phyloP scores from a whole-genome alignment of 2,329 filamentous ascomycete species.

The Aspergillus amoenus region DNA sequence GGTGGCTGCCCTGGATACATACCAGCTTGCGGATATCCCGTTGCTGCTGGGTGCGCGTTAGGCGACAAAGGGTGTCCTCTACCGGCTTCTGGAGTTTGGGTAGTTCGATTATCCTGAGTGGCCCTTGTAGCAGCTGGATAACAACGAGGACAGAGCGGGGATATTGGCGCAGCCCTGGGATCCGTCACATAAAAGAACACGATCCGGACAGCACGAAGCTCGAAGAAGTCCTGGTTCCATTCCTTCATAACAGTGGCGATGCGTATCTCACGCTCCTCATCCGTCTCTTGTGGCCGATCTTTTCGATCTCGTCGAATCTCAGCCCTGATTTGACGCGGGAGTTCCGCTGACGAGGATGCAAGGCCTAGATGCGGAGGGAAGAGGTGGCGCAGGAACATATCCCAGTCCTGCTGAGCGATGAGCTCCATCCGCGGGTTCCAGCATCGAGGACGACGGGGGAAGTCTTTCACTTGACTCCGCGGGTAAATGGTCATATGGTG shows the following conservation, averaged over 20 bases:
- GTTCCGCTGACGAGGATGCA: conserved; percentile 35
- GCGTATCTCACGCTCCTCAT: conserved; percentile 38
- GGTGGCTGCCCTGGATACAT: conserved; percentile 9
- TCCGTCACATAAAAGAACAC: conserved; percentile 36
- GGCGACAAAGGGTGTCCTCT: conserved; percentile 7
- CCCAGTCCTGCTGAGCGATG: conserved; percentile 44
- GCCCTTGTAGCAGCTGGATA: conserved; percentile 40
- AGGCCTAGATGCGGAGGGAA: conserved; percentile 41
- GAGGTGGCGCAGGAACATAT: conserved; percentile 43
- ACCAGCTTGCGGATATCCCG: conserved; percentile 12
- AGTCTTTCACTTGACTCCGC: conserved; percentile 42
- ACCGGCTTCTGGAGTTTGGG: conserved; percentile 12
- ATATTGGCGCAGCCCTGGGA: conserved; percentile 30
- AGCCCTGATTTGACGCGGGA: conserved; percentile 39
- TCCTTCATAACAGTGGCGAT: conserved; percentile 42
- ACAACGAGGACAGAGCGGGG: conserved; percentile 41
- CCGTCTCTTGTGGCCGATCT: conserved; percentile 43
- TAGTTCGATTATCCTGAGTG: conserved; percentile 21
- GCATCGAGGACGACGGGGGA: conserved; percentile 42
- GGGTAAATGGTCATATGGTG: conserved; percentile 43
- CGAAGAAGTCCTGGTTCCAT: conserved; percentile 47
- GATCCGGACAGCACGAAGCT: conserved; percentile 34
- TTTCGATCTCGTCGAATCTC: conserved; percentile 44
- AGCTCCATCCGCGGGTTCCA: conserved; percentile 36
- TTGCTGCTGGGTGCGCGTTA: conserved; percentile 2